Percentiles rank a stretch among this genome's conserved stretches.
phyloP scores from a whole-genome alignment of 345 rosid genomes.

The Aegle marmelos region DNA sequence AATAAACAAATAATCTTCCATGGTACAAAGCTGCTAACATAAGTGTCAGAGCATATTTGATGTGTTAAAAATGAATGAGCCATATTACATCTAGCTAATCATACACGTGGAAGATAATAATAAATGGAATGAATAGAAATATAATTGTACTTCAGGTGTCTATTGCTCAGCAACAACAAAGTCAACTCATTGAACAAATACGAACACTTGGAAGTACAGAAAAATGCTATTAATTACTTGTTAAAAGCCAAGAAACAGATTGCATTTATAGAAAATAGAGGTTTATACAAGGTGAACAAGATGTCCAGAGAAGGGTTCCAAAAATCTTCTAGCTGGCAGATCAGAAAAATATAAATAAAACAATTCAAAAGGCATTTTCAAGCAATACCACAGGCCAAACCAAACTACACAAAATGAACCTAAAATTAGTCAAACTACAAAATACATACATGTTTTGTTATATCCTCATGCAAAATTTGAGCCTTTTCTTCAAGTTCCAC shows the following conservation, averaged over 20 bases:
- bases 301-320: background rate
- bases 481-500: slow-evolving; percentile 69
- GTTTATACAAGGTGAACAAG: background rate
- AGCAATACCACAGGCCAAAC: background rate
- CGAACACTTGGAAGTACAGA: background rate
- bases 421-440: background rate
- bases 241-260: background rate
- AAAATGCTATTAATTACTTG: background rate
- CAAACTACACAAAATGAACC: background rate
- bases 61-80: background rate
- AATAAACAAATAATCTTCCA: background rate
- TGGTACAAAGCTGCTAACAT: background rate
- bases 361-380: background rate
- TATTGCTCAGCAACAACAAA: background rate
- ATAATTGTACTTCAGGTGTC: background rate
- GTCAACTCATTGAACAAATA: background rate
- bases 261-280: background rate
- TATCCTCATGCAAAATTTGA: slow-evolving; percentile 58
- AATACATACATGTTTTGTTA: slow-evolving; percentile 73
- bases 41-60: background rate
- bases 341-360: background rate
- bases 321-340: background rate
- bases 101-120: background rate
- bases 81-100: background rate
- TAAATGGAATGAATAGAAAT: background rate